A percentile compares a stretch with the other conserved stretches of the same genome.
Conservation (phyloP, 23 red algal species). For the Gracilaria gracilis region DNA sequence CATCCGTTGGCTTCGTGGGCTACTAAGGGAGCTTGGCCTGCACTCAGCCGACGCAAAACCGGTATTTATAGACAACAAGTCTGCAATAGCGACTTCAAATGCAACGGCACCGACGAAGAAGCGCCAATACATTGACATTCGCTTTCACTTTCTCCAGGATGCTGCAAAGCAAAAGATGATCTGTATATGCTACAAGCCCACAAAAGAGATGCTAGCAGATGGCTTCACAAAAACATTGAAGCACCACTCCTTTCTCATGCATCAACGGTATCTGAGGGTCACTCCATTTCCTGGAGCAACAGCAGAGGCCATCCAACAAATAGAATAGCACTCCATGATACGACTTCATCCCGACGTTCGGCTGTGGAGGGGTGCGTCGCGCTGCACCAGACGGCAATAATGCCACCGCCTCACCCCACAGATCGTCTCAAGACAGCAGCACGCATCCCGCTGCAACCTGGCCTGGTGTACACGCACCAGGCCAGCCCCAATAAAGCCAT, state of each 20-base stretch:
- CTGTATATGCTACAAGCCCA: not conserved
- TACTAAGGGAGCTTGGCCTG: not conserved
- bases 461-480: no score
- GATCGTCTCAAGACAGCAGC: no score
- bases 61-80: conserved; percentile 28
- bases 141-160: conserved; percentile 20
- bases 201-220: conserved; percentile 6
- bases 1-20: not conserved
- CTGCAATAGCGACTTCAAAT: conserved; percentile 6
- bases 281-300: no score
- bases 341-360: no score
- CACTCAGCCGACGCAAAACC: not conserved
- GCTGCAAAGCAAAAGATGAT: not conserved
- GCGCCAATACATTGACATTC: conserved; percentile 34
- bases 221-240: not conserved
- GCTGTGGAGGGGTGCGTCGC: no score
- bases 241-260: conserved; percentile 31
- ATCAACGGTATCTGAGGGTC: no score
- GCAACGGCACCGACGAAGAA: conserved; percentile 15
- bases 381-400: no score
- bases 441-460: no score
- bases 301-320: no score
- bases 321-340: no score
- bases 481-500: no score
- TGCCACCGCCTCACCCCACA: no score